Percentiles rank a stretch among this genome's conserved stretches.
These are phyloP conservation scores for Cladorrhinum samala DNA, from an alignment of 495 filamentous ascomycete genomes.

Conservation along the genomic window DNA sequence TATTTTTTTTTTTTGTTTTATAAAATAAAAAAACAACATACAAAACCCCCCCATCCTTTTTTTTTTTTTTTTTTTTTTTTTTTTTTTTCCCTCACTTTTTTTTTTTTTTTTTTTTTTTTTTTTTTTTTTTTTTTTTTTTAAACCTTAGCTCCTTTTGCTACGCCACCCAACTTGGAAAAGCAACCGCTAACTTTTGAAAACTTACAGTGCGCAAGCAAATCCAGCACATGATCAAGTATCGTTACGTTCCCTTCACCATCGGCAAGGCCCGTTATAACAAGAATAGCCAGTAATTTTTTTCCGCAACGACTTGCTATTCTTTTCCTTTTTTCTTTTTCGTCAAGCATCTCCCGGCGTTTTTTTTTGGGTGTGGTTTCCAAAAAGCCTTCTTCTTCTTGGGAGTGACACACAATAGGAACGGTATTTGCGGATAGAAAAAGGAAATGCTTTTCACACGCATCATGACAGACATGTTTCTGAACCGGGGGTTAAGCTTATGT, in stretches of 20 bases:
- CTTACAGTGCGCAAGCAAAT: slow-evolving; percentile 88
- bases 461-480: slow-evolving; percentile 6
- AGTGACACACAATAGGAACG: slow-evolving; percentile 1
- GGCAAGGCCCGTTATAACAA: slow-evolving; percentile 80
- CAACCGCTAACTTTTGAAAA: too few species aligned
- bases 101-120: too few species aligned
- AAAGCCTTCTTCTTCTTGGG: not conserved
- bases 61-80: too few species aligned
- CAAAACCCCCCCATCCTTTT: too few species aligned
- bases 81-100: too few species aligned
- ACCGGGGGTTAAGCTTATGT: not conserved
- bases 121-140: too few species aligned
- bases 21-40: slow-evolving; percentile 20
- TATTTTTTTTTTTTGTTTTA: not conserved
- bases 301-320: too few species aligned
- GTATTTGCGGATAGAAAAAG: slow-evolving; percentile 11
- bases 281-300: slow-evolving; percentile 40
- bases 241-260: slow-evolving; percentile 92
- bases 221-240: slow-evolving; percentile 99
- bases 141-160: too few species aligned
- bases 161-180: too few species aligned
- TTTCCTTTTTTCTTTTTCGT: not conserved
- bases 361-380: not conserved
- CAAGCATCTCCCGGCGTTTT: not conserved
- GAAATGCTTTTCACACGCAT: slow-evolving; percentile 5